phyloP scores from a whole-genome alignment of 1,284 basidiomycete genomes.

The Leucocoprinus gongylophorus region DNA sequence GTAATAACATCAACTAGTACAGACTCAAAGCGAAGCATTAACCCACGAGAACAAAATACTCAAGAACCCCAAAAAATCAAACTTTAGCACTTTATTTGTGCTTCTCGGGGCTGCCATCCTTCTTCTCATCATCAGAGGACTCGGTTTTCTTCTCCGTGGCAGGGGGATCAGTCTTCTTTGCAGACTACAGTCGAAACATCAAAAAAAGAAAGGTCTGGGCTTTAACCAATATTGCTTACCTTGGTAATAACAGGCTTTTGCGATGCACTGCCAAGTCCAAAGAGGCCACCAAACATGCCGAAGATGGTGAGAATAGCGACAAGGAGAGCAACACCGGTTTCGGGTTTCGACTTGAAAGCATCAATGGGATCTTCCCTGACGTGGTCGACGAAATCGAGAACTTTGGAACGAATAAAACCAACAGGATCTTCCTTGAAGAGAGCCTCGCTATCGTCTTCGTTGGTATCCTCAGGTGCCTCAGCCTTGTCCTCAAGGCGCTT shows the following conservation, averaged over 20 bases:
- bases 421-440: conserved; percentile 70
- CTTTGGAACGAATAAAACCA: conserved; percentile 72
- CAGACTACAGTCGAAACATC: conserved; percentile 35
- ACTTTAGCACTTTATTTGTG: conserved; percentile 23
- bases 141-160: conserved; percentile 57
- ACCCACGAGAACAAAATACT: conserved; percentile 6
- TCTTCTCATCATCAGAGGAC: conserved; percentile 58
- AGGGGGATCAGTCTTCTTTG: conserved; percentile 68
- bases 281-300: conserved; percentile 74
- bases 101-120: conserved; percentile 57
- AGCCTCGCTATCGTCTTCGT: conserved; percentile 46
- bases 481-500: conserved; percentile 56
- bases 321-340: conserved; percentile 73
- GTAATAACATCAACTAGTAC: conserved; percentile 8
- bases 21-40: conserved; percentile 9
- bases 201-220: conserved; percentile 8
- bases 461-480: conserved; percentile 34
- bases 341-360: conserved; percentile 78
- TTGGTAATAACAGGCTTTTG: conserved; percentile 67
- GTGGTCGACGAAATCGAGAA: conserved; percentile 65
- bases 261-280: conserved; percentile 69
- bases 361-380: conserved; percentile 65
- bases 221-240: conserved; percentile 24
- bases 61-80: conserved; percentile 9
- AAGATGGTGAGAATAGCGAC: conserved; percentile 72